These are phyloP conservation scores for Rhizopogon vinicolor DNA, from an alignment of 768 basidiomycete genomes.

Conservation along the genomic window DNA sequence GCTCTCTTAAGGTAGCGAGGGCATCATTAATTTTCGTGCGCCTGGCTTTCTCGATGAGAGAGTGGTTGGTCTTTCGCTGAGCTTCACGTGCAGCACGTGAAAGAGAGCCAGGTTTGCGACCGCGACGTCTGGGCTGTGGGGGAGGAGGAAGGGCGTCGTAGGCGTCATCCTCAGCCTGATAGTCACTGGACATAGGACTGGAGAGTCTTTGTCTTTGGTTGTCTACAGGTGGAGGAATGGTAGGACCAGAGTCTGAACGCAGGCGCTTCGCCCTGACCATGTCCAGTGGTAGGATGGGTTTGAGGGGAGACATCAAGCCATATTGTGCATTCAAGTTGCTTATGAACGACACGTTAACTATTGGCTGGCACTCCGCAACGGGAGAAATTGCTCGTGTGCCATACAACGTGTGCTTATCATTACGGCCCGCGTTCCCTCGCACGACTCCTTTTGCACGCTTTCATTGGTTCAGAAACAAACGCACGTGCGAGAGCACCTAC, in stretches of 20 bases:
- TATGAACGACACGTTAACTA: slow-evolving; percentile 3
- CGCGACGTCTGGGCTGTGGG: slow-evolving; percentile 52
- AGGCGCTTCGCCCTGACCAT: slow-evolving; percentile 37
- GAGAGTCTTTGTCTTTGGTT: neutral
- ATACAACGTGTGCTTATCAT: slow-evolving; percentile 15
- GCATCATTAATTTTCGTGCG: slow-evolving; percentile 97
- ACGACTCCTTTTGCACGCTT: slow-evolving; percentile 6
- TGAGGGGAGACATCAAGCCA: slow-evolving; percentile 14
- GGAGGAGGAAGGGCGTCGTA: slow-evolving; percentile 13
- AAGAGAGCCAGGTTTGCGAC: slow-evolving; percentile 65
- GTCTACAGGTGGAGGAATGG: slow-evolving; percentile 1
- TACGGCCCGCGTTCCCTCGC: neutral
- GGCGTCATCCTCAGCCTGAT: slow-evolving; percentile 24
- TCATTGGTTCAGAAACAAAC: slow-evolving; percentile 14
- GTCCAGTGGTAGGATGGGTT: slow-evolving; percentile 15
- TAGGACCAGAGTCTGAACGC: slow-evolving; percentile 17
- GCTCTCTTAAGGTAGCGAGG: slow-evolving; percentile 64
- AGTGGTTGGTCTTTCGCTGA: slow-evolving; percentile 90
- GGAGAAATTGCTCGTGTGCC: slow-evolving; percentile 20
- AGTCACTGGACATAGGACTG: slow-evolving; percentile 12
- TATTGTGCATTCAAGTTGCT: neutral
- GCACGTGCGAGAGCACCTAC: neutral
- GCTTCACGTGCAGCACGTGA: slow-evolving; percentile 79
- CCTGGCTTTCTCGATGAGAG: slow-evolving; percentile 89
- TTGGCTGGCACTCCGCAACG: neutral